A percentile compares a stretch with the other conserved stretches of the same genome.
Evolutionary conservation across 208 protist genomes (phyloP).

Genomic region (Paratrypanosoma confusum): DNA sequence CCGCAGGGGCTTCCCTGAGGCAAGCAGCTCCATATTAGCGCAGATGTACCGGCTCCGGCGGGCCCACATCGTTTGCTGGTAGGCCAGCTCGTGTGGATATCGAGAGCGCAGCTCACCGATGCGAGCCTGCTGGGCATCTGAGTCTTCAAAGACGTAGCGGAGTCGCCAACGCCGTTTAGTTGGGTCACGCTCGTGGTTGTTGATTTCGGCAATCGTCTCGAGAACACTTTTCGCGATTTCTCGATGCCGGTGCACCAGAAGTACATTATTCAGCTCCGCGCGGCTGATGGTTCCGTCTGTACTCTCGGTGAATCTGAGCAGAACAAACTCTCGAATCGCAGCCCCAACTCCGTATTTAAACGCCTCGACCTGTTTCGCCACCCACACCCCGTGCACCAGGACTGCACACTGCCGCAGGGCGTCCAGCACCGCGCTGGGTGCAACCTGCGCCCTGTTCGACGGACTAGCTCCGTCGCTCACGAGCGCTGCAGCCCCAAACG

Average conservation of each 20-base stretch:
- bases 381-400: constrained; percentile 82
- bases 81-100: constrained; percentile 30
- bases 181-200: constrained; percentile 31
- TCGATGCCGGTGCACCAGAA: constrained; percentile 19
- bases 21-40: constrained; percentile 36
- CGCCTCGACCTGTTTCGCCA: constrained; percentile 24
- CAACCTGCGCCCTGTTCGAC: too few species aligned
- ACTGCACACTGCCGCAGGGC: constrained; percentile 35
- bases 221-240: constrained; percentile 61
- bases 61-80: constrained; percentile 40
- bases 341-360: constrained; percentile 56
- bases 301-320: constrained; percentile 58
- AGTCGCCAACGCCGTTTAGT: constrained; percentile 55
- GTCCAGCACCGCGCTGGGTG: constrained; percentile 27
- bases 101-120: constrained; percentile 15
- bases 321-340: constrained; percentile 59
- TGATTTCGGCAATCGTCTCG: constrained; percentile 33
- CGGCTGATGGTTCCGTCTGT: constrained; percentile 33
- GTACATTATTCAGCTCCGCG: constrained; percentile 42
- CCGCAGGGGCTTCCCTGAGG: constrained; percentile 9
- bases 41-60: constrained; percentile 21
- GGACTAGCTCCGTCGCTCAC: constrained; percentile 22
- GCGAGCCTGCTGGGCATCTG: constrained; percentile 1
- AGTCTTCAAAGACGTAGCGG: constrained; percentile 27
- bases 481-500: constrained; percentile 2